Evolutionary conservation across 2,329 filamentous ascomycete species (phyloP), one percentile per base, ranked within the genome.

Genomic region (Tolypocladium pustulatum): DNA sequence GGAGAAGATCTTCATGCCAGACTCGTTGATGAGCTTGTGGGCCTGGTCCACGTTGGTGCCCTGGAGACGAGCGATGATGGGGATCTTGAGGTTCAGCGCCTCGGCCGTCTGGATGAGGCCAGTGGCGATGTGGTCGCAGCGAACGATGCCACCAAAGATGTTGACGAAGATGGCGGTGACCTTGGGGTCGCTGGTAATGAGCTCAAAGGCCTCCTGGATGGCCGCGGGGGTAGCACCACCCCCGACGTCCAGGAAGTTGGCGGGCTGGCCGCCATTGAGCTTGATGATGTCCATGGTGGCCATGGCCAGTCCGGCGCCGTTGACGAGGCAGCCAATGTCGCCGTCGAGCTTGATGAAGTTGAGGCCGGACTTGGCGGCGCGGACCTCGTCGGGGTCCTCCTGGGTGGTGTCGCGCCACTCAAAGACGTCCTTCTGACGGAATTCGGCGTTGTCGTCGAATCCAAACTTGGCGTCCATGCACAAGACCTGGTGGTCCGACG

Each of bases 221-320:
- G 94, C 94, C 66, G 92, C 88, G 38, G 94, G 92, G 61, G 94
- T 99, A 66, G 94, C 94, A 81, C 94, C 94, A 75, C 94, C 94
- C 72, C 94, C 94, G 67, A 99, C 94, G 74, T 99, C 94, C 68
- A 99, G 83, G 87, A 99, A 99, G 86, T 99, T 99, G 68, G 94
- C 94, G 63, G 94, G 94, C 72, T 85, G 81, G 64, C 94, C 94
- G 68, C 94, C 94, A 79, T 97, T 99, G 64, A 99, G 85, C 86
- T 99, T 97, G 85, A 99, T 99, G 76, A 99, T 97, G 77, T 99
- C 94, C 94, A 99, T 99, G 74, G 94, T 99, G 64, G 94, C 94
- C 94, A 99, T 99, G 78, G 94, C 94, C 66, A 99, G 89, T 80
- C 94, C 94, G 70, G 94, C 94, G 74, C 94, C 94, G 81, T 99